Evolutionary conservation across 2,329 filamentous ascomycete genomes (phyloP), one percentile per base, ranked within the genome.

Genomic region (Diplodia intermedia): DNA sequence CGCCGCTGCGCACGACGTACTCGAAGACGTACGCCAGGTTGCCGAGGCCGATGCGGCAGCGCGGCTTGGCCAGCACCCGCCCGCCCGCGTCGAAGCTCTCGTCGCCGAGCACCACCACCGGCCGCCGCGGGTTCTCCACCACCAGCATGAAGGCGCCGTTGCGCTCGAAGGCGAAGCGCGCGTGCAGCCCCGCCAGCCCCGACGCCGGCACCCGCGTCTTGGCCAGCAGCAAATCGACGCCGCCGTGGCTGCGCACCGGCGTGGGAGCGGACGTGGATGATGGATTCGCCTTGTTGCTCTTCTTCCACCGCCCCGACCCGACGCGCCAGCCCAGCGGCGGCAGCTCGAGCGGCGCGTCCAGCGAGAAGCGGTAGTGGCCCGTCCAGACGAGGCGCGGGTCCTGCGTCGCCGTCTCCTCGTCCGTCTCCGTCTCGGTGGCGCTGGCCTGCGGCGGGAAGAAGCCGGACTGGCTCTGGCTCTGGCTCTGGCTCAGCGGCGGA

Each of bases 11-110:
- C 56, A 50, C 43, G 23, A 62, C 57, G n/a, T 47, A 62, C 57
- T 62, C 57, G 40, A 62, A 62, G 4, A 62, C 57, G 40, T 62
- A 62, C 18, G 57, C 57, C 57, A 62, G 29, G 40, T 62, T 62
- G 5, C 57, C 57, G 15, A 62, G 18, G 8, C 26, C 15, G 23
- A 62, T 50, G 38, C 57, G 43, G 23, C 57, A 49, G 12, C 43
- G 43, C 43, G 38, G 23, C 26, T 62, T 62, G 15, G 57, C 57
- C 26, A 62, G n/a, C 40, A 62, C 57, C 1, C 57, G 43, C 3
- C 43, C 18, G 38, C 57, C 57, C 9, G 40, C 8, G 15, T 62
- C 57, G 29, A 62, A 62, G 7, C 40, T 43, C 40, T 62, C 57
- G 40, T 62, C 57, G 14, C 57, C 57, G 26, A 62, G 29, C 15